Evolutionary conservation across 2,329 filamentous ascomycete genomes (phyloP).

Genomic region (Arthrobotrys sinensis): DNA sequence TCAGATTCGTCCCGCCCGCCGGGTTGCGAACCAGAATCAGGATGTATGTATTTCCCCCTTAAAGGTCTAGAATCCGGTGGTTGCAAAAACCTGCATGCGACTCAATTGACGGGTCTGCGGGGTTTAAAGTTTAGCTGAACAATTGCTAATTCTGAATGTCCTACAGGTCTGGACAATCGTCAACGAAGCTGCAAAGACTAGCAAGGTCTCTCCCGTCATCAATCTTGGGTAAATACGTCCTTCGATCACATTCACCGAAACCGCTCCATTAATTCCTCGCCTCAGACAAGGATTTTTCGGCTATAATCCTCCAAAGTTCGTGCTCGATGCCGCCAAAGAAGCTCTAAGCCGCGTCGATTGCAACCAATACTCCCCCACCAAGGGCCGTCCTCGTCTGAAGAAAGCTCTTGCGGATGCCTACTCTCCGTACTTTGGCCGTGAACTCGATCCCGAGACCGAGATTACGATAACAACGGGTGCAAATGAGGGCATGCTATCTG

Average conservation of each 20-base stretch:
- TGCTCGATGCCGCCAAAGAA: slow-evolving; percentile 89
- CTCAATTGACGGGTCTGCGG: slow-evolving; percentile 16
- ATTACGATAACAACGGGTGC: slow-evolving; percentile 94
- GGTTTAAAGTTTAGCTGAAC: slow-evolving; percentile 20
- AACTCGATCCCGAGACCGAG: slow-evolving; percentile 88
- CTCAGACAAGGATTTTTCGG: slow-evolving; percentile 80
- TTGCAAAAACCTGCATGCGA: background rate
- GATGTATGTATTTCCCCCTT: slow-evolving; percentile 70
- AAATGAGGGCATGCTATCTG: slow-evolving; percentile 84
- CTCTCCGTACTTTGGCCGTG: slow-evolving; percentile 86
- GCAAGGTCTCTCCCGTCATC: slow-evolving; percentile 76
- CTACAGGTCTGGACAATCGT: slow-evolving; percentile 73
- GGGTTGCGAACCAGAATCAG: slow-evolving; percentile 71
- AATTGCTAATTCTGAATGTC: slow-evolving; percentile 16
- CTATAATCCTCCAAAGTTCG: slow-evolving; percentile 93
- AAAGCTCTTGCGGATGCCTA: slow-evolving; percentile 95
- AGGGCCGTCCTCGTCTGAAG: slow-evolving; percentile 89
- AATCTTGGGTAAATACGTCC: slow-evolving; percentile 75
- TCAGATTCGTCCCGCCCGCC: slow-evolving; percentile 69
- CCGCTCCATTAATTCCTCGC: slow-evolving; percentile 64
- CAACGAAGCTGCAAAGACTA: slow-evolving; percentile 77
- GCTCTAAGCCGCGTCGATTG: slow-evolving; percentile 93
- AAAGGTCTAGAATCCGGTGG: background rate
- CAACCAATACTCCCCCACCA: slow-evolving; percentile 98
- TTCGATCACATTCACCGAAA: slow-evolving; percentile 8